Percentiles rank a stretch among this genome's conserved stretches.
Conservation (phyloP, 1,139 yeast genomes). For the Wickerhamiella pararugosa region DNA sequence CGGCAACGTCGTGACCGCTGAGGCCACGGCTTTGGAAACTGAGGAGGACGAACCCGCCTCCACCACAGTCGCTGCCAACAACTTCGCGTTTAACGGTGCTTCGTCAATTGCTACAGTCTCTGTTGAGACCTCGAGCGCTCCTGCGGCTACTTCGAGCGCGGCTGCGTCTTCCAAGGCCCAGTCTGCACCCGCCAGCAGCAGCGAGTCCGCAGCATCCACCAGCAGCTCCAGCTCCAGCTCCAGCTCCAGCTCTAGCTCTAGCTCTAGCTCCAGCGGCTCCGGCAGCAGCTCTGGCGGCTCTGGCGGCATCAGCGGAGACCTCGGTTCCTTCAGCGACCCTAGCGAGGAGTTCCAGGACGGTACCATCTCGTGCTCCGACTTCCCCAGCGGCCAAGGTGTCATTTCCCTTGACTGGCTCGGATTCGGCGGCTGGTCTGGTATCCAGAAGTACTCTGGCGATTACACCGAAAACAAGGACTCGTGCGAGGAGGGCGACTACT, state of each 20-base stretch:
- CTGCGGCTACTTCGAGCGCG: constrained; percentile 10
- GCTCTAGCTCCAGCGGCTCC: not conserved
- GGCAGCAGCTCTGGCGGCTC: not conserved
- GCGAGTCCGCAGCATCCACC: constrained; percentile 13
- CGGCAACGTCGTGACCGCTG: constrained; percentile 34
- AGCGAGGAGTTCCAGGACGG: constrained; percentile 63
- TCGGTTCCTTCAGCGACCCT: constrained; percentile 40
- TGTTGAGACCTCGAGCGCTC: constrained; percentile 9
- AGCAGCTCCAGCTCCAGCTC: constrained; percentile 21
- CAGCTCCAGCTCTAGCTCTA: not conserved
- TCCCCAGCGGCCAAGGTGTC: constrained; percentile 91
- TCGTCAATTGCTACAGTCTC: constrained; percentile 7
- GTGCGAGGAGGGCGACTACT: constrained; percentile 80
- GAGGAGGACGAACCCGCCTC: constrained; percentile 7
- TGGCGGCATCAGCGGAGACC: constrained; percentile 22
- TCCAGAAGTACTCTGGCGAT: constrained; percentile 40
- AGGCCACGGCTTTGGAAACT: constrained; percentile 9
- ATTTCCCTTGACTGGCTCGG: constrained; percentile 66
- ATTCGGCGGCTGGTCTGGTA: constrained; percentile 87
- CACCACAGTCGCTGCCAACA: constrained; percentile 9
- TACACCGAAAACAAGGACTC: constrained; percentile 38
- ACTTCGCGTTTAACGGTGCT: not conserved
- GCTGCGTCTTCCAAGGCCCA: constrained; percentile 11
- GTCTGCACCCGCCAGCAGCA: constrained; percentile 13
- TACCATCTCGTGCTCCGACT: constrained; percentile 50